Percentiles rank a stretch among this genome's conserved stretches.
These are phyloP conservation scores for Calonectria fujianensis DNA, from an alignment of 2,329 filamentous ascomycete species.

Conservation along the genomic window DNA sequence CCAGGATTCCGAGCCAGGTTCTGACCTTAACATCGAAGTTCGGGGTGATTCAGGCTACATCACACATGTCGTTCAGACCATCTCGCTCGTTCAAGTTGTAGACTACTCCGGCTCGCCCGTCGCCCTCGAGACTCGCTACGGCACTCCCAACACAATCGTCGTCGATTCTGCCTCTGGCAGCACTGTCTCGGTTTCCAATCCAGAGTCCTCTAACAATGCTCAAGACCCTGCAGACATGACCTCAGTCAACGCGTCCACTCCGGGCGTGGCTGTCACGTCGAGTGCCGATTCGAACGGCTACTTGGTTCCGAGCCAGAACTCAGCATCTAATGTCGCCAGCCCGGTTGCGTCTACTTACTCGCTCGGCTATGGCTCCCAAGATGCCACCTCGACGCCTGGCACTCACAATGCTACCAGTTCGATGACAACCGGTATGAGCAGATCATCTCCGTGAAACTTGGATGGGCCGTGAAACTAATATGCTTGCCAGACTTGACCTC, in stretches of 20 bases:
- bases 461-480: slow-evolving; percentile 8
- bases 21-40: slow-evolving; percentile 45
- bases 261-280: slow-evolving; percentile 45
- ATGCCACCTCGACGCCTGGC: slow-evolving; percentile 41
- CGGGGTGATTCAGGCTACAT: slow-evolving; percentile 57
- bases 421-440: slow-evolving; percentile 49
- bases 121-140: slow-evolving; percentile 65
- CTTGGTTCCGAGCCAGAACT: slow-evolving; percentile 44
- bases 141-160: slow-evolving; percentile 62
- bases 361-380: slow-evolving; percentile 31
- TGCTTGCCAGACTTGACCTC: slow-evolving; percentile 38
- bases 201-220: slow-evolving; percentile 52
- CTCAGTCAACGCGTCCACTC: slow-evolving; percentile 42
- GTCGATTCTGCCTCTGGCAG: slow-evolving; percentile 61
- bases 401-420: slow-evolving; percentile 42
- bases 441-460: too few relatives aligned
- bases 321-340: slow-evolving; percentile 41
- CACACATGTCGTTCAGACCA: slow-evolving; percentile 71
- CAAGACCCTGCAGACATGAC: slow-evolving; percentile 50
- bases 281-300: slow-evolving; percentile 43
- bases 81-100: slow-evolving; percentile 73
- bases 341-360: slow-evolving; percentile 40
- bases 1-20: slow-evolving; percentile 51
- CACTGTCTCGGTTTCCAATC: slow-evolving; percentile 59
- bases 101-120: slow-evolving; percentile 68